Evolutionary conservation across 257 asterid species (phyloP).

Genomic region (Nicotiana attenuata): DNA sequence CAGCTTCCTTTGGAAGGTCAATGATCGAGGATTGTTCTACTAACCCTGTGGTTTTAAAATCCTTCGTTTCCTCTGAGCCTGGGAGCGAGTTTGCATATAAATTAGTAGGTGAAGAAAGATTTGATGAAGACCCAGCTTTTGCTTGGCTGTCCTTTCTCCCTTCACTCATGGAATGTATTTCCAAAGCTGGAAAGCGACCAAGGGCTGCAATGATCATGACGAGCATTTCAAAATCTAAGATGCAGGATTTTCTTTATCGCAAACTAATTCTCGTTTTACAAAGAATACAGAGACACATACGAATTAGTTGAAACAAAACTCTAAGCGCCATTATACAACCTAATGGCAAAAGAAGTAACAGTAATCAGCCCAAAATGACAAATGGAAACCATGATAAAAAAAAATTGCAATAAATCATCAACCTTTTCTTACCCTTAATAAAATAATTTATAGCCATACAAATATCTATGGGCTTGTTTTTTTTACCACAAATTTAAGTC

Average conservation of each 20-base stretch:
- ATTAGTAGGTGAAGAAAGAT: background rate
- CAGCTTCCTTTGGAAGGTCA: slow-evolving; percentile 1
- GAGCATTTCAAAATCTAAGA: background rate
- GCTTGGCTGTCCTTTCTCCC: background rate
- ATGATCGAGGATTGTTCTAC: background rate
- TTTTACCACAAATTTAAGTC: too few species aligned
- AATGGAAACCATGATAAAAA: background rate
- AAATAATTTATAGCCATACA: too few species aligned
- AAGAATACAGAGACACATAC: background rate
- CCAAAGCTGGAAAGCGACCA: background rate
- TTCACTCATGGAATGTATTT: background rate
- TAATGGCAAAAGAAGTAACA: background rate
- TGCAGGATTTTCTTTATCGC: background rate
- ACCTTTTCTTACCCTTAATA: background rate
- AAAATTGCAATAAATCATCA: background rate
- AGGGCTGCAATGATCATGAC: slow-evolving; percentile 6
- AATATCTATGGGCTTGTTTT: too few species aligned
- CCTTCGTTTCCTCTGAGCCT: background rate
- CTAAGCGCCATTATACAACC: background rate
- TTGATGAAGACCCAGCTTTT: background rate
- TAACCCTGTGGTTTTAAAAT: background rate
- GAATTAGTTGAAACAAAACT: background rate
- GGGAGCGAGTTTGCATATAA: background rate
- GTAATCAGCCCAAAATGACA: background rate
- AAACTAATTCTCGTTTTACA: background rate